A percentile compares a stretch with the other conserved stretches of the same genome.
These are phyloP conservation scores for Westerdykella ornata DNA, from an alignment of 2,329 filamentous ascomycete genomes.

Conservation along the genomic window DNA sequence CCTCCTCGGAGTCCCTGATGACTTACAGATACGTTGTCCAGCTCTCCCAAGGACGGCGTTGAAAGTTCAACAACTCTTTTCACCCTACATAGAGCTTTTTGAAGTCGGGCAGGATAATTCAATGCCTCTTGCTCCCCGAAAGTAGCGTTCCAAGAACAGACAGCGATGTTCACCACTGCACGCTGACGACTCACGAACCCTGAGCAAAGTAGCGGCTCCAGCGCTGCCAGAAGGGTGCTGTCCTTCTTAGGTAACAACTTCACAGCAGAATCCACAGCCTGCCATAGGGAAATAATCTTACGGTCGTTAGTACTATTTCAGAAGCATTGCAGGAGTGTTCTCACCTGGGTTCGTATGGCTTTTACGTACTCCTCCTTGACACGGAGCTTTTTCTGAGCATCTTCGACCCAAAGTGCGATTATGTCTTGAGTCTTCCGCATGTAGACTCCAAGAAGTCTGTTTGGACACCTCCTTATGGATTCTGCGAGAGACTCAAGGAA, in stretches of 20 bases:
- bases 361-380: slow-evolving; percentile 16
- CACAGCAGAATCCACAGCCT: slow-evolving; percentile 46
- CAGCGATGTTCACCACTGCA: slow-evolving; percentile 46
- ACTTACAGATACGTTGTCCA: slow-evolving; percentile 36
- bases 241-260: slow-evolving; percentile 55
- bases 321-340: slow-evolving; percentile 5
- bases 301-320: slow-evolving; percentile 9
- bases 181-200: slow-evolving; percentile 50
- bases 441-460: slow-evolving; percentile 48
- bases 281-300: slow-evolving; percentile 37
- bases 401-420: slow-evolving; percentile 58
- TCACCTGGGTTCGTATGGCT: slow-evolving; percentile 21
- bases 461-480: slow-evolving; percentile 36
- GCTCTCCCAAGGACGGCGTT: slow-evolving; percentile 44
- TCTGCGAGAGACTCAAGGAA: slow-evolving; percentile 51
- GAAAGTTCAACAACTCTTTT: slow-evolving; percentile 49
- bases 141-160: slow-evolving; percentile 62
- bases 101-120: slow-evolving; percentile 59
- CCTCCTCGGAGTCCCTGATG: no score
- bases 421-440: slow-evolving; percentile 57
- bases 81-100: slow-evolving; percentile 55
- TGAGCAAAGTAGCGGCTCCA: slow-evolving; percentile 47
- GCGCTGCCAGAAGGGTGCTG: slow-evolving; percentile 48
- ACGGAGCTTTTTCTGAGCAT: slow-evolving; percentile 39
- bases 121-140: slow-evolving; percentile 57